Conservation (phyloP, 495 filamentous ascomycete genomes). For the Talaromyces adpressus region DNA sequence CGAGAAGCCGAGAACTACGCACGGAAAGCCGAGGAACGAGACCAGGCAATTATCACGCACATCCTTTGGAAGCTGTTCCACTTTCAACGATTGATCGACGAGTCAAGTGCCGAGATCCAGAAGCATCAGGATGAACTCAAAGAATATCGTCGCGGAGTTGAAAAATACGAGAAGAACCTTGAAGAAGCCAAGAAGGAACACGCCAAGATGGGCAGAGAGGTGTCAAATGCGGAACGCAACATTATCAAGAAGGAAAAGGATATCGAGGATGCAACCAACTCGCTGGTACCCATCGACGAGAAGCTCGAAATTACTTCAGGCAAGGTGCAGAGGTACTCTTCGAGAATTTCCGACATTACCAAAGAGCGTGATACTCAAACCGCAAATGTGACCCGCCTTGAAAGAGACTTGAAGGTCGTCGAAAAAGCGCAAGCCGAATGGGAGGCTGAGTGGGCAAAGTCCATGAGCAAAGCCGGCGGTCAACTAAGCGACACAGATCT, state of each 20-base stretch:
- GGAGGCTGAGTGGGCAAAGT: conserved; percentile 78
- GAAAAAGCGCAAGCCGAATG: conserved; percentile 87
- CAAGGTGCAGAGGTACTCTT: conserved; percentile 58
- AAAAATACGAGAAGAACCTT: conserved; percentile 74
- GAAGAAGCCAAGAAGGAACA: conserved; percentile 86
- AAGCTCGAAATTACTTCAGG: conserved; percentile 78
- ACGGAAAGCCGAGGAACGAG: conserved; percentile 78
- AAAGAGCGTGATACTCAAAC: conserved; percentile 70
- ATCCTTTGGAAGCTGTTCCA: conserved; percentile 96
- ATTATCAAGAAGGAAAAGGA: conserved; percentile 85
- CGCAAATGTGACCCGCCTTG: conserved; percentile 55
- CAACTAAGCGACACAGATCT: conserved; percentile 80
- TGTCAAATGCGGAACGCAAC: conserved; percentile 69
- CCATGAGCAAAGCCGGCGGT: conserved; percentile 74
- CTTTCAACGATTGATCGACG: conserved; percentile 88
- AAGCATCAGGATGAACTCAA: conserved; percentile 94
- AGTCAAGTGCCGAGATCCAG: conserved; percentile 83
- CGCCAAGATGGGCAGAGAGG: conserved; percentile 68
- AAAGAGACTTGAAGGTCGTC: conserved; percentile 74
- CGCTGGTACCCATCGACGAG: conserved; percentile 81
- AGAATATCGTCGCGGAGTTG: conserved; percentile 80
- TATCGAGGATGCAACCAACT: conserved; percentile 78
- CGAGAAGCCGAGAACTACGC: conserved; percentile 89
- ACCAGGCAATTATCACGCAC: conserved; percentile 88
- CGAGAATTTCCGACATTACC: conserved; percentile 59